A percentile compares a stretch with the other conserved stretches of the same genome.
Evolutionary conservation across 805 yeast genomes (phyloP).

Genomic region (Spathaspora passalidarum): DNA sequence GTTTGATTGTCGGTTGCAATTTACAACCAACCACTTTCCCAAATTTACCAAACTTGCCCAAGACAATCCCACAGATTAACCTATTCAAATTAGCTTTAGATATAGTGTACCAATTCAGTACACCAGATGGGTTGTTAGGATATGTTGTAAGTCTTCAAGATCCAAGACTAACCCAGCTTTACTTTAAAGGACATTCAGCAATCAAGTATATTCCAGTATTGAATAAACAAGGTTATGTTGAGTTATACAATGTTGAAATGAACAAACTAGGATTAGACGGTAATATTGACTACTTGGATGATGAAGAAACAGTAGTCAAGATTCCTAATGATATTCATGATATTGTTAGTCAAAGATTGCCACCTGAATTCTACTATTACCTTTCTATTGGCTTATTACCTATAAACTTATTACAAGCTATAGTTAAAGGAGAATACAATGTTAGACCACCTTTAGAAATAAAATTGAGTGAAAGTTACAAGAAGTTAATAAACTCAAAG

Average conservation of each 20-base stretch:
- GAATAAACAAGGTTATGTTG: conserved; percentile 65
- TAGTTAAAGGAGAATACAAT: conserved; percentile 59
- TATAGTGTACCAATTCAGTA: conserved; percentile 30
- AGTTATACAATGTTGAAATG: conserved; percentile 47
- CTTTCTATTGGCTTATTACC: conserved; percentile 73
- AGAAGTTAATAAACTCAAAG: conserved; percentile 46
- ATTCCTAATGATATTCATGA: conserved; percentile 81
- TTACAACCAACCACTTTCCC: conserved; percentile 65
- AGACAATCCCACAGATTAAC: conserved; percentile 38
- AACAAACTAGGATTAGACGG: conserved; percentile 26
- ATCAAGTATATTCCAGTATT: conserved; percentile 73
- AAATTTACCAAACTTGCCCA: conserved; percentile 45
- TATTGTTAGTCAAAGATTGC: conserved; percentile 77
- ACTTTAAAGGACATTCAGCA: conserved; percentile 66
- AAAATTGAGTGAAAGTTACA: conserved; percentile 50
- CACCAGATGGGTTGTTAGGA: conserved; percentile 37
- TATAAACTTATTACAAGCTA: conserved; percentile 60
- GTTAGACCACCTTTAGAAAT: conserved; percentile 70
- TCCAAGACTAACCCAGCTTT: conserved; percentile 45
- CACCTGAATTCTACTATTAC: conserved; percentile 82
- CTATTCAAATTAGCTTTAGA: conserved; percentile 41
- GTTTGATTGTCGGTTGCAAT: conserved; percentile 76
- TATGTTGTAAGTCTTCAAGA: conserved; percentile 46
- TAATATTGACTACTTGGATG: conserved; percentile 17
- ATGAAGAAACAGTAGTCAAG: conserved; percentile 19